Base-by-base conservation (phyloP, 2,329 filamentous ascomycete species). In the Plectosphaerella plurivora region DNA sequence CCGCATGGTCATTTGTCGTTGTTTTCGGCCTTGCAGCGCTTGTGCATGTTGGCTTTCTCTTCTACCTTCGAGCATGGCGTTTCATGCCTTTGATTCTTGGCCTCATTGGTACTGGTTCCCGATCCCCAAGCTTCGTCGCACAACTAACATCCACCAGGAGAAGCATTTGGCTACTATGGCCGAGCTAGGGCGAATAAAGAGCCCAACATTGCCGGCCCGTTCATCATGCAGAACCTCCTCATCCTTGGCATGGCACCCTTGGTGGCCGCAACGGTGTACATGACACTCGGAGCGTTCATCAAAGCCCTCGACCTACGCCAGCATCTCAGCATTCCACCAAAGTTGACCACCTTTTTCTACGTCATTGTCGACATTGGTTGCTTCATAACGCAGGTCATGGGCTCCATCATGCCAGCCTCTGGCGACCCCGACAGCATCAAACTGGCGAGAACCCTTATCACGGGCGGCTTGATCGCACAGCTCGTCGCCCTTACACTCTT, bases 401-500 rank as follows among this genome's bases (percentile, higher is more conserved):
- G 72, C 2, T 63, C 60, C 3, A 47, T 62, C 25, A 59, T 63
- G 53, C 58, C 60, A 0, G 59, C 59, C 3, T 60, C 60, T 20
- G 60, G 59, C 8, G 51, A 57, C 10, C 36, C 53, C 0, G 28
- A 54, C 6, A 47, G 55, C 14, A 55, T 60, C 1, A 51, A 53
- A 6, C 47, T 53, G 4, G 60, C 56, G 4, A 59, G 54, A 12
- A 60, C 47, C 0, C 54, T 59, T 12, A 63, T 65, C 47, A 51
- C 61, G 12, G 55, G 33, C 3, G 78, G 79, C 3, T 61, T 82
- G 2, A 61, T 73, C 11, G 59, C 80, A 6, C 79, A 82, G 57
- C 69, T 82, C 4, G 33, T 74, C 7, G 73, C 77, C 49, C 81
- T 82, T 52, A 64, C 65, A 10, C 67, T 79, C 41, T 82, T 82